Conservation (phyloP, 2,329 filamentous ascomycete genomes). For the Bipolaris gigantea region DNA sequence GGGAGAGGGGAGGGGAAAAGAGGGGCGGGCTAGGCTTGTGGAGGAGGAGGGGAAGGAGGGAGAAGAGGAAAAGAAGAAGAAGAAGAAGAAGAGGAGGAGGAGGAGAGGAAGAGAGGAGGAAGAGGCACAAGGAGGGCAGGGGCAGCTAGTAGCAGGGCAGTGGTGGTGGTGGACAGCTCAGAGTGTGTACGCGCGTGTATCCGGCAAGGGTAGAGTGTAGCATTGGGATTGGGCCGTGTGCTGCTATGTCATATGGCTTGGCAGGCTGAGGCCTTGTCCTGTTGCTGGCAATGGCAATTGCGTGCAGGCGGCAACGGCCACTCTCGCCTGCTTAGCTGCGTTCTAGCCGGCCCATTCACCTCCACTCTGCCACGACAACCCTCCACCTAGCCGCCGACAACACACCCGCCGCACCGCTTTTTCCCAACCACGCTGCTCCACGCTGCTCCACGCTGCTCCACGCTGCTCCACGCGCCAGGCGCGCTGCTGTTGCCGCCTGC, state of each 20-base stretch:
- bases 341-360: constrained; percentile 11
- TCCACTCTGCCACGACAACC: constrained; percentile 13
- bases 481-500: constrained; percentile 7
- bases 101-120: not conserved
- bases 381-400: constrained; percentile 9
- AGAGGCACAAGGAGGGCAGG: not conserved
- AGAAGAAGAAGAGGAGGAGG: not conserved
- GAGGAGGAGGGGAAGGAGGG: not conserved
- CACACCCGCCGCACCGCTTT: constrained; percentile 12
- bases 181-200: constrained; percentile 15
- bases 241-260: constrained; percentile 18
- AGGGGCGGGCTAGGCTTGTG: constrained; percentile 3
- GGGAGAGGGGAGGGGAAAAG: constrained; percentile 2
- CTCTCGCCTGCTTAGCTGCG: constrained; percentile 3
- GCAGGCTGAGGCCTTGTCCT: not conserved
- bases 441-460: too few relatives aligned
- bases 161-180: constrained; percentile 7
- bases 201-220: constrained; percentile 1
- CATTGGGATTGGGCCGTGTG: constrained; percentile 7
- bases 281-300: constrained; percentile 2
- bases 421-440: constrained; percentile 1
- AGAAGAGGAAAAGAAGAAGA: not conserved
- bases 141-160: not conserved
- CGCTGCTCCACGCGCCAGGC: constrained; percentile 3
- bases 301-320: constrained; percentile 1